Percentiles rank a stretch among this genome's conserved stretches.
Conservation (phyloP, 2,329 filamentous ascomycete species). For the Cladosporium sp. region DNA sequence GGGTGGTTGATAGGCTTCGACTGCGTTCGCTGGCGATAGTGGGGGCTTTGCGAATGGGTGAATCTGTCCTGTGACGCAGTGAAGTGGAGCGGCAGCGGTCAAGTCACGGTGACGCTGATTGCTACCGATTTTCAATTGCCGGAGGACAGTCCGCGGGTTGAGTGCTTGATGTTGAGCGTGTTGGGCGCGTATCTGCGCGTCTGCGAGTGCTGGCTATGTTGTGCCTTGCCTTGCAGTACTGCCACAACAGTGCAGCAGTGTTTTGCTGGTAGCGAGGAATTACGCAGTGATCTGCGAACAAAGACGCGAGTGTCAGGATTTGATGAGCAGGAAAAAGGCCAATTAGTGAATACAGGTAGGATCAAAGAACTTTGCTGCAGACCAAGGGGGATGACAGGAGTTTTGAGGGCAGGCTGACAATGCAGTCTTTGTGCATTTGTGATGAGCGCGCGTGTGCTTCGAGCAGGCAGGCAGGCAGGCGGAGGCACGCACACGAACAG, state of each 20-base stretch:
- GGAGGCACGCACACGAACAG: background rate
- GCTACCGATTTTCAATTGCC: constrained; percentile 1
- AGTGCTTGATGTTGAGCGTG: background rate
- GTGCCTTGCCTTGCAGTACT: background rate
- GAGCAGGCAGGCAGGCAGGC: background rate
- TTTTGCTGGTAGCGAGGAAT: background rate
- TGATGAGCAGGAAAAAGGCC: constrained; percentile 3
- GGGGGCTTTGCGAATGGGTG: constrained; percentile 1
- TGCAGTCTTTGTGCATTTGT: constrained; percentile 13
- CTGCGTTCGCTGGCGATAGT: constrained; percentile 8
- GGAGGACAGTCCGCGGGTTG: background rate
- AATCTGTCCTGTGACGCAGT: constrained; percentile 8
- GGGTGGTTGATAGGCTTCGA: constrained; percentile 15
- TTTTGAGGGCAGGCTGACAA: constrained; percentile 1
- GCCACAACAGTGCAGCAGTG: background rate
- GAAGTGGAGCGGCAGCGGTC: constrained; percentile 4
- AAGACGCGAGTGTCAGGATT: constrained; percentile 4
- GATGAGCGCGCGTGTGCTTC: background rate
- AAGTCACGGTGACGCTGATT: constrained; percentile 1
- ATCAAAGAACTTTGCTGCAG: constrained; percentile 8
- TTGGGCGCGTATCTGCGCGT: background rate
- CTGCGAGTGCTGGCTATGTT: background rate
- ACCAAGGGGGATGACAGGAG: background rate
- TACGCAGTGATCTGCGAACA: background rate
- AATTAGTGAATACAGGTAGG: constrained; percentile 8